A percentile compares a stretch with the other conserved stretches of the same genome.
These are phyloP conservation scores for Plantago ovata DNA, from an alignment of 257 asterid species.

Conservation along the genomic window DNA sequence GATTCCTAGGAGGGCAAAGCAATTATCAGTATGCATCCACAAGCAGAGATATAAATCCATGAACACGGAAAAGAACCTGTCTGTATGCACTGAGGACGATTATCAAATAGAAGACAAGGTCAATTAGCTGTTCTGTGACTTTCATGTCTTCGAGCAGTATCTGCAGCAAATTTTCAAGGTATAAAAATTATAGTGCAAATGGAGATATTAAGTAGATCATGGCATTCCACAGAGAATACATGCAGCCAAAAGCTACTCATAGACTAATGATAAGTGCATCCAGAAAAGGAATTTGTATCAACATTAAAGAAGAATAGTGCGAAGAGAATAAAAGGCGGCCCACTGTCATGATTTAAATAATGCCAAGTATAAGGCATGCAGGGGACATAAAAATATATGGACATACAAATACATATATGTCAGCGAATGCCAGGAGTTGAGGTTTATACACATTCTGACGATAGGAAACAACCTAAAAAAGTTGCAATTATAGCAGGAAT, in stretches of 20 bases:
- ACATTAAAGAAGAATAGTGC: not conserved
- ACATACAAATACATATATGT: too few relatives aligned
- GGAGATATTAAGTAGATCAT: slow-evolving; percentile 20
- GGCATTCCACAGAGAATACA: slow-evolving; percentile 7
- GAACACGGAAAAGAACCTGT: slow-evolving; percentile 51
- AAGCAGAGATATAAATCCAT: slow-evolving; percentile 5
- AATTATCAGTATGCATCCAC: slow-evolving; percentile 19
- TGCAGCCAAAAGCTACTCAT: slow-evolving; percentile 4
- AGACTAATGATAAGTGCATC: slow-evolving; percentile 1
- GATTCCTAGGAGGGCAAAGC: slow-evolving; percentile 38
- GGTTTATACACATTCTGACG: too few relatives aligned
- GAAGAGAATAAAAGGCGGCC: not conserved
- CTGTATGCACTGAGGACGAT: slow-evolving; percentile 63
- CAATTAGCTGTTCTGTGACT: slow-evolving; percentile 84
- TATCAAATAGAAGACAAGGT: slow-evolving; percentile 72
- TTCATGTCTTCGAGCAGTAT: slow-evolving; percentile 78
- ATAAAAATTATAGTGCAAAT: slow-evolving; percentile 5
- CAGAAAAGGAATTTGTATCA: too few relatives aligned
- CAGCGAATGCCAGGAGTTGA: too few relatives aligned
- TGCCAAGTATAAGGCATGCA: too few relatives aligned
- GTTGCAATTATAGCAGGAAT: too few relatives aligned
- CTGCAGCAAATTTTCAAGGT: slow-evolving; percentile 44
- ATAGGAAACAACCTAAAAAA: too few relatives aligned
- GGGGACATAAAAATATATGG: too few relatives aligned
- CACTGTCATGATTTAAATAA: too few relatives aligned